Percentiles rank a stretch among this genome's conserved stretches.
Conservation (phyloP, 345 rosid genomes). For the Linum tenue region DNA sequence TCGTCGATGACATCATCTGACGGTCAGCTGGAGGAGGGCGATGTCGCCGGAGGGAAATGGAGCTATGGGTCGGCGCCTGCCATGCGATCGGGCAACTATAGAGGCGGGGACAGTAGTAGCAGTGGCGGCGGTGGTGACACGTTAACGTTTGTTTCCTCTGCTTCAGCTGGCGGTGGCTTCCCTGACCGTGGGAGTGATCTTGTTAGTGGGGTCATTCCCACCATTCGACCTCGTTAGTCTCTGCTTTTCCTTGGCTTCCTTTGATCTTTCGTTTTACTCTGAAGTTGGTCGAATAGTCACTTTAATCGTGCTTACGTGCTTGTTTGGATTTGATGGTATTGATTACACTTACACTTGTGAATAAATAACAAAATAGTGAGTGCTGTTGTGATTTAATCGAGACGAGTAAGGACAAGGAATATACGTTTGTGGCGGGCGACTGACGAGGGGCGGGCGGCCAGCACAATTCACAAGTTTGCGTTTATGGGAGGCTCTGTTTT, state of each 20-base stretch:
- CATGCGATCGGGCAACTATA: neutral
- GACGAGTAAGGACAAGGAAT: too few relatives aligned
- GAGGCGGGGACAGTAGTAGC: neutral
- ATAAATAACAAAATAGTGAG: too few relatives aligned
- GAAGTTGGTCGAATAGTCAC: too few relatives aligned
- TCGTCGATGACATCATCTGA: slow-evolving; percentile 19
- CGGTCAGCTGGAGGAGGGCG: neutral
- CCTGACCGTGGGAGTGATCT: slow-evolving; percentile 26
- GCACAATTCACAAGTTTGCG: too few relatives aligned
- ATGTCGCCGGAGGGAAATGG: neutral
- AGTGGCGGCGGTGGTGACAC: neutral
- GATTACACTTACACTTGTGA: too few relatives aligned
- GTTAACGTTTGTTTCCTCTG: slow-evolving; percentile 5
- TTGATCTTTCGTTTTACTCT: neutral
- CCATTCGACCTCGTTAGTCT: slow-evolving; percentile 35
- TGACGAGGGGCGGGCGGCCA: too few relatives aligned
- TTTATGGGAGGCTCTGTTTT: too few relatives aligned
- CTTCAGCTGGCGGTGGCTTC: neutral
- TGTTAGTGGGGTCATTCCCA: slow-evolving; percentile 40
- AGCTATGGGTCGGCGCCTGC: neutral
- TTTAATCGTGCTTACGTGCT: too few relatives aligned
- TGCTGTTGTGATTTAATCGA: too few relatives aligned
- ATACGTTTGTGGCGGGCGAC: too few relatives aligned
- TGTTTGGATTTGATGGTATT: too few relatives aligned
- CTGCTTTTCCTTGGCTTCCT: neutral